Evolutionary conservation across 106 monocot genomes (phyloP).

Genomic region (Apostasia ramifera): DNA sequence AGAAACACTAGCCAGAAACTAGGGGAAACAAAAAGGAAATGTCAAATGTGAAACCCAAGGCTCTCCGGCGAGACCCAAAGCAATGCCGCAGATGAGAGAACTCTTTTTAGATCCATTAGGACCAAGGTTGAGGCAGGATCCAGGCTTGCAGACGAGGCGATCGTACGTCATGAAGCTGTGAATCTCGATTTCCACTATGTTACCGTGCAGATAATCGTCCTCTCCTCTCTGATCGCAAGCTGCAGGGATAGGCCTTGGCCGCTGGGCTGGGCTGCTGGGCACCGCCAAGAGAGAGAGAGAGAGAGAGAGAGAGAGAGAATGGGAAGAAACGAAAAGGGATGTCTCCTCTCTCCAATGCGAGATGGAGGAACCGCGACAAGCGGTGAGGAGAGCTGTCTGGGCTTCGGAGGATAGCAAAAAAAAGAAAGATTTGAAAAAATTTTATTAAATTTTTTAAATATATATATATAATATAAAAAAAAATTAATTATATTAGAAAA

Average conservation of each 20-base stretch:
- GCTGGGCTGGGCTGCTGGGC: constrained; percentile 17
- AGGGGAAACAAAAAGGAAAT: too few species aligned
- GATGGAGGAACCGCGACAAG: too few species aligned
- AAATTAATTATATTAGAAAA: too few species aligned
- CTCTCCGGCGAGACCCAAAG: constrained; percentile 83
- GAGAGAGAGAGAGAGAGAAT: too few species aligned
- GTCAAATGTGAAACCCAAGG: constrained; percentile 67
- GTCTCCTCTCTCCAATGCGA: too few species aligned
- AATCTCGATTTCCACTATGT: constrained; percentile 92
- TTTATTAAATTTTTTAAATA: too few species aligned
- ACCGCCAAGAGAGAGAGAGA: background rate
- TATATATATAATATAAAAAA: too few species aligned
- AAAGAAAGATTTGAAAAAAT: too few species aligned
- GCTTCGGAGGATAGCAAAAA: too few species aligned
- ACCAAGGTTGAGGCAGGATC: constrained; percentile 88
- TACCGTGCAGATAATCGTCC: constrained; percentile 89
- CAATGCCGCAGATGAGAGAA: constrained; percentile 93
- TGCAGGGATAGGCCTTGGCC: constrained; percentile 1
- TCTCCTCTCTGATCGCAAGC: constrained; percentile 30
- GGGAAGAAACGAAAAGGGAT: too few species aligned
- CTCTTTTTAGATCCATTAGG: constrained; percentile 98
- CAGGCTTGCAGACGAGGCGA: constrained; percentile 73
- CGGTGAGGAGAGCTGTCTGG: too few species aligned
- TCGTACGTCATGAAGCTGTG: constrained; percentile 99
- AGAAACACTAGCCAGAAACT: too few species aligned